A percentile compares a stretch with the other conserved stretches of the same genome.
These are phyloP conservation scores for Paramyrothecium sp. DNA, from an alignment of 2,329 filamentous ascomycete species.

Conservation along the genomic window DNA sequence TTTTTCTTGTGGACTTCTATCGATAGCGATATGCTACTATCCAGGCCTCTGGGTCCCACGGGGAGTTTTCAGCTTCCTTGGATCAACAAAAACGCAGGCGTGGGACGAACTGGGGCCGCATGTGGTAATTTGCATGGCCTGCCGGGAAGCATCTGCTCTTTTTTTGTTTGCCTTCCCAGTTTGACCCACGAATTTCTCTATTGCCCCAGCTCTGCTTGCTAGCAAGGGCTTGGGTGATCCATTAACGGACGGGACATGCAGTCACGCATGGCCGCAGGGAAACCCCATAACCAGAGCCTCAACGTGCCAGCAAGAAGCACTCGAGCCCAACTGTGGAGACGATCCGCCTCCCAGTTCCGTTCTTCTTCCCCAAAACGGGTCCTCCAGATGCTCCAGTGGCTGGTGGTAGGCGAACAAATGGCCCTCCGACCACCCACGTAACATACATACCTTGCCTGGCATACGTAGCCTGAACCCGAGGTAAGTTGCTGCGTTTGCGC, in stretches of 20 bases:
- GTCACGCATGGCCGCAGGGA: neutral
- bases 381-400: no score
- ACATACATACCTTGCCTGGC: neutral
- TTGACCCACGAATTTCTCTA: no score
- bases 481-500: no score
- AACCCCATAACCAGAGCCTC: neutral
- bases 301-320: constrained; percentile 21
- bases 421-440: neutral
- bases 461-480: no score
- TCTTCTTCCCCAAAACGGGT: neutral
- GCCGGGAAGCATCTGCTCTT: neutral
- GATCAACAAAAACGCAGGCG: neutral
- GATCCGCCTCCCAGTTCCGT: neutral
- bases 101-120: neutral
- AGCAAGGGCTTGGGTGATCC: no score
- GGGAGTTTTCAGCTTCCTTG: neutral
- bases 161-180: no score
- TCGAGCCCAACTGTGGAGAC: constrained; percentile 35
- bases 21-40: no score
- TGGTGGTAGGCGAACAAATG: neutral
- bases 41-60: no score
- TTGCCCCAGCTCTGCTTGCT: no score
- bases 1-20: no score
- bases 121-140: neutral
- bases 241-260: neutral